Evolutionary conservation across 1,139 yeast species (phyloP).

Genomic region (Lodderomyces orthopsilosis): DNA sequence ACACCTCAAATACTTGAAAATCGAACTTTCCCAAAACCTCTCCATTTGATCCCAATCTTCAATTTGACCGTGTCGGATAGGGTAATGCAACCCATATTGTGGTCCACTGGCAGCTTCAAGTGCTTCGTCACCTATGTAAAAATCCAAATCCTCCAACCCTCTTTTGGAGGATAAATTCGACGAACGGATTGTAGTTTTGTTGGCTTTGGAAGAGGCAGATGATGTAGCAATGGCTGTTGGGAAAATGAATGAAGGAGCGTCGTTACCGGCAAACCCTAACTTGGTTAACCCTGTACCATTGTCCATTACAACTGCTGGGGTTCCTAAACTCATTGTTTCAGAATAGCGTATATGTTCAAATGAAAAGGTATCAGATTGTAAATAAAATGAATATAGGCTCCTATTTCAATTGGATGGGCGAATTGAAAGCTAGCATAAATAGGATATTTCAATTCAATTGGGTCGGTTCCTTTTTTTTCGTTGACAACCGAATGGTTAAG

Average conservation of each 20-base stretch:
- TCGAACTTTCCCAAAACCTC: slow-evolving; percentile 96
- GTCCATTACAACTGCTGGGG: slow-evolving; percentile 97
- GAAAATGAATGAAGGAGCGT: slow-evolving; percentile 93
- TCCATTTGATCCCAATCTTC: slow-evolving; percentile 99
- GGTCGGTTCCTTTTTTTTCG: neutral
- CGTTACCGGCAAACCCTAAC: slow-evolving; percentile 98
- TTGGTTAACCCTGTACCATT: slow-evolving; percentile 98
- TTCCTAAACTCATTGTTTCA: slow-evolving; percentile 54
- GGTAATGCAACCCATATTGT: slow-evolving; percentile 83
- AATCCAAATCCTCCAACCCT: slow-evolving; percentile 93
- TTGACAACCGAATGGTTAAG: neutral
- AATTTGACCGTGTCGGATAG: slow-evolving; percentile 95
- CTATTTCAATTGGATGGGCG: too few relatives aligned
- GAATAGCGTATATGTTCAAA: neutral
- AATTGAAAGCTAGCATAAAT: too few relatives aligned
- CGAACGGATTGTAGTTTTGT: slow-evolving; percentile 37
- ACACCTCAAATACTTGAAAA: slow-evolving; percentile 91
- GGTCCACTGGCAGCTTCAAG: slow-evolving; percentile 85
- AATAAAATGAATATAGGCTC: too few relatives aligned
- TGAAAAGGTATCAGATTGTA: too few relatives aligned
- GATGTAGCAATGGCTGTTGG: slow-evolving; percentile 97
- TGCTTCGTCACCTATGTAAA: slow-evolving; percentile 95
- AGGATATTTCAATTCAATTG: too few relatives aligned
- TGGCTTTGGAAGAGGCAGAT: slow-evolving; percentile 36
- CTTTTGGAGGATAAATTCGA: slow-evolving; percentile 62